phyloP scores from a whole-genome alignment of 2,329 filamentous ascomycete species.

The Aureobasidium sp. region DNA sequence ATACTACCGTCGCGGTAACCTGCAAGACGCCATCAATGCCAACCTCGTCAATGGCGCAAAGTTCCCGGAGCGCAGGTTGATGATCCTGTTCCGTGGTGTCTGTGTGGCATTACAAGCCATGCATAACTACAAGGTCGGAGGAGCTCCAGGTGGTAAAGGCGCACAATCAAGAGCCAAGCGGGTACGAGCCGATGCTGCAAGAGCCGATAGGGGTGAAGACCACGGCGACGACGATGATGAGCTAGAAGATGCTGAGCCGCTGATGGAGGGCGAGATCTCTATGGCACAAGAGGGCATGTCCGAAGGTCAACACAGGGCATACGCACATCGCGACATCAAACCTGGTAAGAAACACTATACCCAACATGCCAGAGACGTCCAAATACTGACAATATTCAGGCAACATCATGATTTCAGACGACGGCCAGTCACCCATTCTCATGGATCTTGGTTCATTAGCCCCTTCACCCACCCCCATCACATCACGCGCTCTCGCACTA shows the following conservation, averaged over 20 bases:
- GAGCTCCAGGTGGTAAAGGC: slow-evolving; percentile 44
- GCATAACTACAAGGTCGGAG: slow-evolving; percentile 73
- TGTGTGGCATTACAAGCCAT: slow-evolving; percentile 82
- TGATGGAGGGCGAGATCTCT: slow-evolving; percentile 73
- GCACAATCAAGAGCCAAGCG: slow-evolving; percentile 49
- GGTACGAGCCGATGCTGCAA: slow-evolving; percentile 48
- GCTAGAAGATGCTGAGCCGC: slow-evolving; percentile 67
- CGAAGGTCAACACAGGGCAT: slow-evolving; percentile 66
- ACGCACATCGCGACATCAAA: slow-evolving; percentile 95
- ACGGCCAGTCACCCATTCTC: slow-evolving; percentile 78
- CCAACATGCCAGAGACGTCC: neutral
- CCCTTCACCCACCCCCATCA: slow-evolving; percentile 79
- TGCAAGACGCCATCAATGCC: slow-evolving; percentile 97
- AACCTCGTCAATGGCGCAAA: slow-evolving; percentile 91
- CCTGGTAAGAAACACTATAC: slow-evolving; percentile 55
- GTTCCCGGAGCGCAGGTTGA: slow-evolving; percentile 81
- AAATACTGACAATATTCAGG: slow-evolving; percentile 35
- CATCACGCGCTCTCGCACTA: slow-evolving; percentile 80
- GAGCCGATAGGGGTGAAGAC: slow-evolving; percentile 44
- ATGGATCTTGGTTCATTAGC: slow-evolving; percentile 96
- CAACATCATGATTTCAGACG: slow-evolving; percentile 97
- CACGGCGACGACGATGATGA: slow-evolving; percentile 52
- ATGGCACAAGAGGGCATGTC: slow-evolving; percentile 60
- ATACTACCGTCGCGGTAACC: slow-evolving; percentile 89
- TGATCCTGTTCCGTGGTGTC: slow-evolving; percentile 86